Base-by-base conservation (phyloP, 768 basidiomycete genomes). In the Tulasnella sp. region DNA sequence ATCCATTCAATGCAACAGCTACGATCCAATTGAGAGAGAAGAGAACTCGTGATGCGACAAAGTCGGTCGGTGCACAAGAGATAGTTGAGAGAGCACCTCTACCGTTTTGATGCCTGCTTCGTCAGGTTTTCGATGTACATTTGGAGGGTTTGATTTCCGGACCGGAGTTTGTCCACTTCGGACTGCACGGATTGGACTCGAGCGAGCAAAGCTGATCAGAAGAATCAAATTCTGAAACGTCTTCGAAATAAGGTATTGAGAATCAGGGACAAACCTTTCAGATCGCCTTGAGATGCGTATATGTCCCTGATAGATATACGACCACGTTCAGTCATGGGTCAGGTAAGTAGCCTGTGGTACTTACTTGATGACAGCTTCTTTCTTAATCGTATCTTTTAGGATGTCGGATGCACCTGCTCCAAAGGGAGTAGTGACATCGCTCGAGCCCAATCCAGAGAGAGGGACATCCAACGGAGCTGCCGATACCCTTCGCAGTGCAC, bases 51-150 rank as follows among this genome's bases (percentile, higher is more conserved):
- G n/a, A n/a, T n/a, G n/a, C n/a, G n/a, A n/a, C n/a, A n/a, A n/a
- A n/a, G n/a, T n/a, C n/a, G n/a, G n/a, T n/a, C n/a, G n/a, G n/a
- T n/a, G n/a, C n/a, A 43, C 42, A 43, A 43, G 42, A 12, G 42
- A 51, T 19, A 25, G 31, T 7, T 12, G n/a, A n/a, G n/a, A n/a
- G n/a, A n/a, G n/a, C n/a, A n/a, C 78, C 70, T 86, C 69, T 84
- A 79, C 62, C 86, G 75, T 68, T 82, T 87, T 29, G 87, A 84
- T 82, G 90, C 87, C 70, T 92, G 89, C 66, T 87, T 76, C 0
- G 89, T 91, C 65, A 92, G 68, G 65, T 92, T 92, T 68, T 92
- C 87, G 66, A 90, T 89, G 67, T 92, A 92, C 81, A 83, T 85
- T 67, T 92, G 88, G 56, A 92, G 72, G 4, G 83, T 90, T 59